Percentiles rank a stretch among this genome's conserved stretches.
Conservation (phyloP, 331 rosid genomes). For the Ulmus americana region DNA sequence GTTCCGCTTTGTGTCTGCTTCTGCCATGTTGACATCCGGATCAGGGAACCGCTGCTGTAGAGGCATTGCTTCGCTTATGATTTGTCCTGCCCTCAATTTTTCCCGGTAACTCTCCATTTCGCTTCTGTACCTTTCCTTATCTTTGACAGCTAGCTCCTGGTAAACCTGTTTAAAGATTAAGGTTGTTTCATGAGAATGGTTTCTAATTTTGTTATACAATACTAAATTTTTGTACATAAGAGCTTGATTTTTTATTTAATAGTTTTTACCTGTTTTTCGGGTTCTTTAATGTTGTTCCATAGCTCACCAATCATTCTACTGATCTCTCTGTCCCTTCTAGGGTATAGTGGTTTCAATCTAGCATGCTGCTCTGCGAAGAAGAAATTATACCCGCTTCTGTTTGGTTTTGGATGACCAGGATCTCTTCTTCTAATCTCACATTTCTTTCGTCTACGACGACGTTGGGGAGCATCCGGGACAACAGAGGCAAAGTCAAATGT, state of each 20-base stretch:
- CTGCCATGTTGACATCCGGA: conserved; percentile 30
- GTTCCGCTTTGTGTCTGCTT: conserved; percentile 36
- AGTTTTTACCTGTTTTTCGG: conserved; percentile 56
- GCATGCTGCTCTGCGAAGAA: conserved; percentile 95
- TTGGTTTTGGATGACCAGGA: conserved; percentile 88
- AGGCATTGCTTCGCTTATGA: conserved; percentile 66
- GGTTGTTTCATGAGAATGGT: neutral
- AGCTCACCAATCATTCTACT: conserved; percentile 86
- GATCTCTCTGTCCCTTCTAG: conserved; percentile 79
- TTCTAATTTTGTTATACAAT: neutral
- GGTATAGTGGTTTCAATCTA: conserved; percentile 66
- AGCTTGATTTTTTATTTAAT: neutral
- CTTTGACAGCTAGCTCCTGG: conserved; percentile 80
- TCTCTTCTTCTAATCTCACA: conserved; percentile 76
- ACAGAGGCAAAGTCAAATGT: conserved; percentile 32
- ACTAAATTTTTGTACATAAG: neutral
- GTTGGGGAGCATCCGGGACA: conserved; percentile 43
- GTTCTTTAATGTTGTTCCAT: conserved; percentile 66
- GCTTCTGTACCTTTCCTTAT: conserved; percentile 65
- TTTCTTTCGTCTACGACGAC: conserved; percentile 75
- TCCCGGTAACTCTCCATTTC: conserved; percentile 83
- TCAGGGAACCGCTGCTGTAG: conserved; percentile 61
- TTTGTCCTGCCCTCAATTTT: conserved; percentile 46
- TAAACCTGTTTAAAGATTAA: conserved; percentile 49
- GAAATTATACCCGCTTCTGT: conserved; percentile 90